These are phyloP conservation scores for Boletellus deceptivus DNA, from an alignment of 1,284 basidiomycete species.

Conservation along the genomic window DNA sequence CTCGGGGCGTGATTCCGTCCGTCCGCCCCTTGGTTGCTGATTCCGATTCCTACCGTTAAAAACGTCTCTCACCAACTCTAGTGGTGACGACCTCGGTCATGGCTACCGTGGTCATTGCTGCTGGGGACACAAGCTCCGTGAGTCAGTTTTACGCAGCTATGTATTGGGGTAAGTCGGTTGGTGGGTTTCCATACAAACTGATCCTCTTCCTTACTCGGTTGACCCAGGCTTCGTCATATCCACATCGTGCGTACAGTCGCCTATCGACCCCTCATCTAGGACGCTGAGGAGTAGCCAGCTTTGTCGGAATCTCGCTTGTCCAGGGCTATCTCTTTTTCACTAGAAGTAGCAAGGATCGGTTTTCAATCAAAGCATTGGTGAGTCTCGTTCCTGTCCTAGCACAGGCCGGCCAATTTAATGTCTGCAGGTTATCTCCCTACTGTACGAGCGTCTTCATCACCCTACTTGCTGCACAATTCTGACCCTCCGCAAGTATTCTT, in stretches of 20 bases:
- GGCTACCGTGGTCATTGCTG: conserved; percentile 4
- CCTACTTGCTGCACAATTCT: not conserved
- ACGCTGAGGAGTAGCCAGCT: conserved; percentile 5
- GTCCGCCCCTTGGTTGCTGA: not conserved
- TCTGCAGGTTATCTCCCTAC: conserved; percentile 15
- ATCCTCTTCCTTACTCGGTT: not conserved
- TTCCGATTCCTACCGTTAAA: not conserved
- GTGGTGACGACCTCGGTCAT: conserved; percentile 2
- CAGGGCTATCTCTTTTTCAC: conserved; percentile 24
- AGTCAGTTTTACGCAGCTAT: conserved; percentile 16
- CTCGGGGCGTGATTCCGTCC: not conserved
- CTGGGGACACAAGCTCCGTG: conserved; percentile 5
- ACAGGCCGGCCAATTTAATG: not conserved
- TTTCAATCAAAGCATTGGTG: conserved; percentile 16
- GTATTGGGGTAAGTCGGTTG: conserved; percentile 18
- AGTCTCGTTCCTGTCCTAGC: not conserved
- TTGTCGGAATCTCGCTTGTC: conserved; percentile 24
- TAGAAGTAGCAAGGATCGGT: conserved; percentile 15
- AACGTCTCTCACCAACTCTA: not conserved
- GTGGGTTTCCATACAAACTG: not conserved
- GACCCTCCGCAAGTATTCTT: conserved; percentile 12
- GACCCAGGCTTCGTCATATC: conserved; percentile 20
- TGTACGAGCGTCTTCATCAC: conserved; percentile 10
- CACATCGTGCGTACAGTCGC: conserved; percentile 14
- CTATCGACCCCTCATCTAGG: not conserved